Evolutionary conservation across 2,329 filamentous ascomycete genomes (phyloP).

Genomic region (Cladophialophora exuberans): DNA sequence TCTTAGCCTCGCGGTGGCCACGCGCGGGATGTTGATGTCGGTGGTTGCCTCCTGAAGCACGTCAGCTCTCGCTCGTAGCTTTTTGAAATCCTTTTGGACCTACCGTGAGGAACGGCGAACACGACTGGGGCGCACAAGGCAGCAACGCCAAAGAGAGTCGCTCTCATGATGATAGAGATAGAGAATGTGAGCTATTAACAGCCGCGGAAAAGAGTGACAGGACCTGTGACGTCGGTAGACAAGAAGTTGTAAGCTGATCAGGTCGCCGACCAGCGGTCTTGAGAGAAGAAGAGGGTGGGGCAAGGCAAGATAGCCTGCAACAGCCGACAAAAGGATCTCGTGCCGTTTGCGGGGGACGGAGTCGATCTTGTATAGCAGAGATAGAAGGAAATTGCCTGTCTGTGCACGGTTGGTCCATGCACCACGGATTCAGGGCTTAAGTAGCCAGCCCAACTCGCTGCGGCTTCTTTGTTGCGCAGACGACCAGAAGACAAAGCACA

Average conservation of each 20-base stretch:
- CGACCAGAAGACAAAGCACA: conserved; percentile 27
- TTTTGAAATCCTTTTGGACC: conserved; percentile 6
- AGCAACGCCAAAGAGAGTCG: conserved; percentile 14
- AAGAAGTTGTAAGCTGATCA: conserved; percentile 19
- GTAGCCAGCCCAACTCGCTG: conserved; percentile 4
- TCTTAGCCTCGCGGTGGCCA: conserved; percentile 16
- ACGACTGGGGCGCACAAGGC: conserved; percentile 22
- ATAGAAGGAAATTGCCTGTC: conserved; percentile 25
- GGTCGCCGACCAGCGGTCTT: conserved; percentile 21
- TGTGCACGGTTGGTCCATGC: conserved; percentile 23
- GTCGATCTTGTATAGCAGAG: conserved; percentile 14
- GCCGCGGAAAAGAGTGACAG: conserved; percentile 22
- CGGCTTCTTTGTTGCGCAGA: conserved; percentile 25
- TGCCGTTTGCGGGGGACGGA: conserved; percentile 1
- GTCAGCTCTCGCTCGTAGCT: conserved; percentile 11
- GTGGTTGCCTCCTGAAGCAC: conserved; percentile 18
- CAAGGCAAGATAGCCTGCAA: conserved; percentile 16
- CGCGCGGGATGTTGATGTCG: conserved; percentile 21
- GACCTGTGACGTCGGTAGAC: conserved; percentile 18
- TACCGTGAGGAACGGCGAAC: conserved; percentile 29
- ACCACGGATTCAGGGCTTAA: conserved; percentile 17
- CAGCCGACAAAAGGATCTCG: not conserved
- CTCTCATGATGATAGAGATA: conserved; percentile 19
- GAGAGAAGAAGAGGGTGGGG: conserved; percentile 1
- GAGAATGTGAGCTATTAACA: conserved; percentile 8